A percentile compares a stretch with the other conserved stretches of the same genome.
Evolutionary conservation across 768 basidiomycete species (phyloP).

Genomic region (Albatrellus ellisii): DNA sequence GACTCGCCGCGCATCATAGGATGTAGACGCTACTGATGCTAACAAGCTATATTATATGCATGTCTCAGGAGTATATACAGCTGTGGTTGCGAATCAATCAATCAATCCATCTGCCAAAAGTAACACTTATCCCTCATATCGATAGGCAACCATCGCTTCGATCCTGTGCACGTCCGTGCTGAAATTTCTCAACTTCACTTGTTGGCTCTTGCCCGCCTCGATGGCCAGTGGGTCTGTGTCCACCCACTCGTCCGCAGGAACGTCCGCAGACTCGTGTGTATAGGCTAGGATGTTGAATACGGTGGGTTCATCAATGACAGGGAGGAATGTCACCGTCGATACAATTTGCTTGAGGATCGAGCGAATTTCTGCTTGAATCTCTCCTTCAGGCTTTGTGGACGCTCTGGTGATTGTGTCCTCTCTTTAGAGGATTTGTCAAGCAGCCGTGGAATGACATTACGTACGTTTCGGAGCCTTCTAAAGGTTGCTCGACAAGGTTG

Average conservation of each 20-base stretch:
- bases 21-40: no score
- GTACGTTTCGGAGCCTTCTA: constrained; percentile 37
- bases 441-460: constrained; percentile 3
- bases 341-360: constrained; percentile 98
- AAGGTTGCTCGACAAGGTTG: constrained; percentile 58
- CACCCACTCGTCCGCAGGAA: constrained; percentile 90
- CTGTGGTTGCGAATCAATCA: no score
- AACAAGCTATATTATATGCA: no score
- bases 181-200: constrained; percentile 91
- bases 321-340: constrained; percentile 91
- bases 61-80: no score
- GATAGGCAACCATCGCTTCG: constrained; percentile 96
- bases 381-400: constrained; percentile 61
- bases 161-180: constrained; percentile 97
- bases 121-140: constrained; percentile 65
- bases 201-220: constrained; percentile 85
- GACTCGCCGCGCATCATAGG: no score
- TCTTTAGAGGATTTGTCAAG: constrained; percentile 3
- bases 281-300: constrained; percentile 98
- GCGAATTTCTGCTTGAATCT: constrained; percentile 95
- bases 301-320: constrained; percentile 86
- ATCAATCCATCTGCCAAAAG: no score
- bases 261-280: constrained; percentile 82
- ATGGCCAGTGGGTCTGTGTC: constrained; percentile 90
- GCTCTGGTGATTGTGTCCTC: constrained; percentile 23